Evolutionary conservation across 2,329 filamentous ascomycete genomes (phyloP).

Genomic region (Colletotrichum scovillei): DNA sequence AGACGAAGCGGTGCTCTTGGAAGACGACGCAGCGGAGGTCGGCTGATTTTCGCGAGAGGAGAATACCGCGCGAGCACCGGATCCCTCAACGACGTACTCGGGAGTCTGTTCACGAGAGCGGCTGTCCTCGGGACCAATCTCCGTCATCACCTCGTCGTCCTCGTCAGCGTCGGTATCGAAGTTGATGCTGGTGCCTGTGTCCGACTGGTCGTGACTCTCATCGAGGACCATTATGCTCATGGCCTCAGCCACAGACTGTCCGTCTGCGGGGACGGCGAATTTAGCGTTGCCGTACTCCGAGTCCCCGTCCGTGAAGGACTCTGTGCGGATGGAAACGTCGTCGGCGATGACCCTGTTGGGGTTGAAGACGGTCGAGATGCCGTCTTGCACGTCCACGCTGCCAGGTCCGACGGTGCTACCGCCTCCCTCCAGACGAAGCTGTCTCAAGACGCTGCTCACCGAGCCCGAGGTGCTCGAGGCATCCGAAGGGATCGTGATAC

Average conservation of each 20-base stretch:
- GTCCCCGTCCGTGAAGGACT: conserved; percentile 47
- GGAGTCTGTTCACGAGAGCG: conserved; percentile 16
- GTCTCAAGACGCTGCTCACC: conserved; percentile 48
- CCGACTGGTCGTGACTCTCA: conserved; percentile 14
- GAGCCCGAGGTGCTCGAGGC: conserved; percentile 49
- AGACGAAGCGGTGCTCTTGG: not conserved
- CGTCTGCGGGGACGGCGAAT: conserved; percentile 45
- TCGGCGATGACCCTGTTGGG: conserved; percentile 47
- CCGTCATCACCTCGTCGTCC: conserved; percentile 27
- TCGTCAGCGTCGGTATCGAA: conserved; percentile 5
- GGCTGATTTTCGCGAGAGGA: not conserved
- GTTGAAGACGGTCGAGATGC: conserved; percentile 50
- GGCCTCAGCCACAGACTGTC: conserved; percentile 41
- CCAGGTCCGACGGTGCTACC: conserved; percentile 47
- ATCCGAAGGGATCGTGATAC: conserved; percentile 49
- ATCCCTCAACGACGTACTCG: not conserved
- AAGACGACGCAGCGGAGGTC: not conserved
- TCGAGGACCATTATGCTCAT: conserved; percentile 20
- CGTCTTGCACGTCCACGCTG: conserved; percentile 52
- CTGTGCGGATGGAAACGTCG: conserved; percentile 47
- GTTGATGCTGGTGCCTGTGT: not conserved
- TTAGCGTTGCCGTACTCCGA: conserved; percentile 49
- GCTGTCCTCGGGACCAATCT: conserved; percentile 25
- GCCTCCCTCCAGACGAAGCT: conserved; percentile 45
- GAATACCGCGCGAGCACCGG: not conserved